These are phyloP conservation scores for Phyllosticta citrichinensis DNA, from an alignment of 2,329 filamentous ascomycete species.

Conservation along the genomic window DNA sequence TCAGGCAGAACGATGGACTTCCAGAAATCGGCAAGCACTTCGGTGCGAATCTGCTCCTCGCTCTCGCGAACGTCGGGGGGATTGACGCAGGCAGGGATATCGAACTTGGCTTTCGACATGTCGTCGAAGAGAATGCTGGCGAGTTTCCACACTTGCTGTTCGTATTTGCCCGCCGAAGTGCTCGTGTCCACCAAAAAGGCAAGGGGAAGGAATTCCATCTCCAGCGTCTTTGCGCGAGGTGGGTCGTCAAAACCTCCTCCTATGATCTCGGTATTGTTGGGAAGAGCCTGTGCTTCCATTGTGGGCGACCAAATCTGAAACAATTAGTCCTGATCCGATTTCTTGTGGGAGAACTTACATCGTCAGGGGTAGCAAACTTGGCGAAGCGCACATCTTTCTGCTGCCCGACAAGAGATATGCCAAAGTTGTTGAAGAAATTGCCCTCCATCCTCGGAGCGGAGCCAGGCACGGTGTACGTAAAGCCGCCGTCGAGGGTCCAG, in stretches of 20 bases:
- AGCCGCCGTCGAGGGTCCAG: conserved; percentile 65
- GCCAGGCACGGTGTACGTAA: conserved; percentile 52
- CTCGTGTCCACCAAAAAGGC: conserved; percentile 36
- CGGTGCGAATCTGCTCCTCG: conserved; percentile 39
- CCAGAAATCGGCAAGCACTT: conserved; percentile 60
- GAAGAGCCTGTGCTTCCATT: background rate
- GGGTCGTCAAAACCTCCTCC: background rate
- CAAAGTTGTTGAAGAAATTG: conserved; percentile 44
- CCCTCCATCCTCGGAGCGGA: conserved; percentile 31
- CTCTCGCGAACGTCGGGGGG: conserved; percentile 29
- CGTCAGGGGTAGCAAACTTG: conserved; percentile 44
- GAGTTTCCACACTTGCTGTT: conserved; percentile 74
- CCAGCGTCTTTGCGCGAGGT: conserved; percentile 5
- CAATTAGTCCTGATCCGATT: conserved; percentile 7
- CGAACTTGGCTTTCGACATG: conserved; percentile 23
- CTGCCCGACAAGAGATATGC: conserved; percentile 51
- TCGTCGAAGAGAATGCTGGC: conserved; percentile 65
- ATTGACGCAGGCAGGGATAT: conserved; percentile 37
- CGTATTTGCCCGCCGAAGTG: conserved; percentile 40
- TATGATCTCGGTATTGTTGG: conserved; percentile 1
- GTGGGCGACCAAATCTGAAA: conserved; percentile 6
- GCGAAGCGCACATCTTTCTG: conserved; percentile 55
- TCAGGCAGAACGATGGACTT: conserved; percentile 33
- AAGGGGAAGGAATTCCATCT: conserved; percentile 40
- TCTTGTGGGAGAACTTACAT: conserved; percentile 24